Base-by-base conservation (phyloP, 495 filamentous ascomycete genomes). In the Xylaria grammica region DNA sequence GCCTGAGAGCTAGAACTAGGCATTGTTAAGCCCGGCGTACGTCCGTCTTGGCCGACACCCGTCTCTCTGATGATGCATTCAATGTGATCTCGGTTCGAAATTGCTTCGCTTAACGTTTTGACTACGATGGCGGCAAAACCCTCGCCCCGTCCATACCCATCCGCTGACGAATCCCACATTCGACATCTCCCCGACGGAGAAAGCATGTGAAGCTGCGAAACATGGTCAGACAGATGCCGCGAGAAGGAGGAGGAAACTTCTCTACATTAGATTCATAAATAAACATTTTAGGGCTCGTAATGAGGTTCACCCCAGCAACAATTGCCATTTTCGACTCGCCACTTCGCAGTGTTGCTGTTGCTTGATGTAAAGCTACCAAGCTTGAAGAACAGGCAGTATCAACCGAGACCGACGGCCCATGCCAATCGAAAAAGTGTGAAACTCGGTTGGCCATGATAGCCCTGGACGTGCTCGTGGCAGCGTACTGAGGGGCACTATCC, bases 61-160 rank as follows among this genome's bases (percentile, higher is more conserved):
- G 78, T 82, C 1, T 78, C 82, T 11, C 84, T 79, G 60, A 91
- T 86, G 9, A 91, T 70, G 20, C 78, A 82, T 19, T 86, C 78
- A 30, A 90, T 85, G 0, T 82, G 80, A 58, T 85, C 77, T 2
- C 77, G 75, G 54, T 82, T 80, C 4, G 65, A 50, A 3, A 83
- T 42, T 0, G 82, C 89, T 32, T 84, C 78, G 55, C n/a, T 78
- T 69, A 89, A 74, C 9, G 68, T 69, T 67, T 91, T 91, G 8
- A 91, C 53, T 5, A 83, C 71, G 0, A 90, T 36, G 0, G 78
- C 78, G 11, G 73, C 80, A 0, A 73, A 58, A 1, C 79, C 87
- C 54, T 91, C 88, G 0, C 77, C 88, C 3, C 90, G 84, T 0
- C 36, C 89, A 70, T 89, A 92, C 0, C 90, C 90, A 66, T 89